Base-by-base conservation (phyloP, 2,329 filamentous ascomycete species). In the Cryphonectria japonica region DNA sequence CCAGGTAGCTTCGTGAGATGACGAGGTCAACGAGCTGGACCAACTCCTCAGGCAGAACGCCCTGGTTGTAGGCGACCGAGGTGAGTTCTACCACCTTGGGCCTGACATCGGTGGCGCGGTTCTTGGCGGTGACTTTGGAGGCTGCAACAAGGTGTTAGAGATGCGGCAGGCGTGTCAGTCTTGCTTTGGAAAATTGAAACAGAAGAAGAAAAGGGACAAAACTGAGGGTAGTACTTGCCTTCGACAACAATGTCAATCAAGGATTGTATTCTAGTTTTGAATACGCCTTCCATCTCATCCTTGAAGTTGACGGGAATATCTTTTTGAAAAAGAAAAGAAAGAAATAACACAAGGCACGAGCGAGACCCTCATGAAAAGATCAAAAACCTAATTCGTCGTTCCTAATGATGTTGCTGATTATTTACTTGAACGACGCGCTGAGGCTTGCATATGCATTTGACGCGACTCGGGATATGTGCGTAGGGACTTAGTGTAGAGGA, bases 1-100 rank as follows among this genome's bases (percentile, higher is more conserved):
- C 93, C 32, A 97, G 86, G 75, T 91, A 84, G 75, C 85, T 92
- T 63, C 89, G 89, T 32, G 84, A 83, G 29, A 90, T 91, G 74
- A 93, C 80, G 69, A 95, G 83, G 71, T 90, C 86, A 74, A 96
- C 82, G 43, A 97, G 83, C 68, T 86, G 84, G 69, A 85, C 82
- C 65, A 97, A 84, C 39, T 87, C 85, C 54, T 85, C 82, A 8
- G 87, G 84, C 57, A 89, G 82, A 67, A 96, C 84, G 9, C 94
- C 94, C 70, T 86, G 83, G 73, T 92, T 89, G 79, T 92, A 93
- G 14, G 89, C 88, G 74, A 88, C 82, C 6, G 87, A 86, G 63
- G 87, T 84, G 69, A 94, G 84, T 37, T 82, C 86, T 78, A 93
- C 89, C 65, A 93, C 85, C 22, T 88, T 83, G 29, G 87, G 84